Conservation (phyloP, 306 rosid species). For the Cucurbita maxima region DNA sequence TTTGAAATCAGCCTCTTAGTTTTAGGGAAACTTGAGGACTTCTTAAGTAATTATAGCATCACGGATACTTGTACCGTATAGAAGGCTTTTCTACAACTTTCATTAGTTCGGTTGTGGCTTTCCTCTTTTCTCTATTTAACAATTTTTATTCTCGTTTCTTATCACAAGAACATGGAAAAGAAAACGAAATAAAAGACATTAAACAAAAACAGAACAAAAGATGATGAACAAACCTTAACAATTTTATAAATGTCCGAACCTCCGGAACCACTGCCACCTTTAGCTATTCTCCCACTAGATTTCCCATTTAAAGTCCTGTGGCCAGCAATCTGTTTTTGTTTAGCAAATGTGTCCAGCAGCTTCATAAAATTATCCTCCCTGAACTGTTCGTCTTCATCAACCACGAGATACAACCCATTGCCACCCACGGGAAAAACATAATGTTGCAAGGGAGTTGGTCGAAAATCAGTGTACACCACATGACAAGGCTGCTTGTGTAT, state of each 20-base stretch:
- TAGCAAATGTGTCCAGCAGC: slow-evolving; percentile 53
- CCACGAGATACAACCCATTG: slow-evolving; percentile 71
- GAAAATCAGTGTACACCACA: slow-evolving; percentile 85
- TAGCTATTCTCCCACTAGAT: slow-evolving; percentile 43
- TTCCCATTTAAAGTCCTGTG: slow-evolving; percentile 36
- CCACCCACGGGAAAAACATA: slow-evolving; percentile 75
- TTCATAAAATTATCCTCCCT: slow-evolving; percentile 69
- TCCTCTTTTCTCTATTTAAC: neutral
- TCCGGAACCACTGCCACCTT: slow-evolving; percentile 50
- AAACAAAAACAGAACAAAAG: neutral
- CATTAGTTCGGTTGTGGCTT: neutral
- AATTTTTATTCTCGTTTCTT: neutral
- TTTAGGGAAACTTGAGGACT: neutral
- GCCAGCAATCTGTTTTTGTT: slow-evolving; percentile 42
- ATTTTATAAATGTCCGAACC: slow-evolving; percentile 85
- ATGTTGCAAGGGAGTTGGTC: slow-evolving; percentile 92
- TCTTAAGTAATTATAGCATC: neutral
- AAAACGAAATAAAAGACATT: neutral
- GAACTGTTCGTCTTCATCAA: slow-evolving; percentile 76
- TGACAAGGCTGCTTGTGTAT: slow-evolving; percentile 91
- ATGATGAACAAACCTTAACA: slow-evolving; percentile 51
- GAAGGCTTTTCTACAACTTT: neutral
- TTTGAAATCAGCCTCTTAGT: neutral
- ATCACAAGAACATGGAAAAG: neutral
- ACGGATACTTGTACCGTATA: neutral